Evolutionary conservation across 2,329 filamentous ascomycete species (phyloP).

Genomic region (Microcyclospora pomicola): DNA sequence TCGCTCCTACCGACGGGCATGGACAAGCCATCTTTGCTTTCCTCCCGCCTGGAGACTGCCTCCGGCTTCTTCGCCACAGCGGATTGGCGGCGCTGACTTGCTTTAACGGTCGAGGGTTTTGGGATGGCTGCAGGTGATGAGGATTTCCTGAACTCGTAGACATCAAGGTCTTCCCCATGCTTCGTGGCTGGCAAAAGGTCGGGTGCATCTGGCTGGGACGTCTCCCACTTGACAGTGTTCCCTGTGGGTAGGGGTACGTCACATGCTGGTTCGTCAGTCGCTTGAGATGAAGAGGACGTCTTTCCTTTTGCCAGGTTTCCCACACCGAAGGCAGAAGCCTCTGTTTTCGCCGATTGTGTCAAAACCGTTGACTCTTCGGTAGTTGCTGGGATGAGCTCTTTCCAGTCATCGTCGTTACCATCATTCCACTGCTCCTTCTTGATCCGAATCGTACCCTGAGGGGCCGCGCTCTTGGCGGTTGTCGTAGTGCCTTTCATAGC

Average conservation of each 20-base stretch:
- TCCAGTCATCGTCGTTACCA: constrained; percentile 11
- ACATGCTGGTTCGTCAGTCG: constrained; percentile 1
- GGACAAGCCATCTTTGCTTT: not conserved
- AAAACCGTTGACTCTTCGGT: not conserved
- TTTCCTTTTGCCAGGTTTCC: not conserved
- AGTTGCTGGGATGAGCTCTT: constrained; percentile 4
- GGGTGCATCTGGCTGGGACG: constrained; percentile 1
- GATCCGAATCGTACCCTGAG: constrained; percentile 8
- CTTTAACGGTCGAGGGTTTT: not conserved
- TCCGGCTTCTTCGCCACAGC: constrained; percentile 12
- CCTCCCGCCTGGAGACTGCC: not conserved
- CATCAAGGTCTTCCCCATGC: constrained; percentile 17
- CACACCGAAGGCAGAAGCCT: not conserved
- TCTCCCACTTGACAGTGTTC: constrained; percentile 1
- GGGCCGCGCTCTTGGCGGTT: constrained; percentile 3
- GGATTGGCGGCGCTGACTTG: constrained; percentile 12
- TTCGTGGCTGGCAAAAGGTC: constrained; percentile 11
- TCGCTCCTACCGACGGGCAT: constrained; percentile 14
- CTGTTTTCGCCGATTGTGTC: not conserved
- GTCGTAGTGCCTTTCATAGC: constrained; percentile 16
- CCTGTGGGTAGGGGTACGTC: not conserved
- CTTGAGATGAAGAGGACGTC: constrained; percentile 8
- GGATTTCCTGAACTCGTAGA: constrained; percentile 23
- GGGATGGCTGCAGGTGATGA: constrained; percentile 11
- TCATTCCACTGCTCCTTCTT: constrained; percentile 19